phyloP scores from a whole-genome alignment of 768 basidiomycete species.

The Suillus bovinus region DNA sequence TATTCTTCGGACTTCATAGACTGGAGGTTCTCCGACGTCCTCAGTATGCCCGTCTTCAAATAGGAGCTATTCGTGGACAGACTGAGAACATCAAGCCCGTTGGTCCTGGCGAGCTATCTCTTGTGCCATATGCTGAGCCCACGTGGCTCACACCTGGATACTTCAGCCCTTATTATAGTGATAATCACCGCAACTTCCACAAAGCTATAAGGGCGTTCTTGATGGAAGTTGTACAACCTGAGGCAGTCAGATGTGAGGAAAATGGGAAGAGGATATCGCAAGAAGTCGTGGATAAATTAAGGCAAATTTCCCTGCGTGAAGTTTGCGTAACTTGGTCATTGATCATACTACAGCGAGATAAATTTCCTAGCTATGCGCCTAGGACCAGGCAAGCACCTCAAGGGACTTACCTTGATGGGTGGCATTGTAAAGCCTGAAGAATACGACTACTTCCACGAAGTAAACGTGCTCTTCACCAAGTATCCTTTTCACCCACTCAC shows the following conservation, averaged over 20 bases:
- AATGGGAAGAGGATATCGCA: conserved; percentile 86
- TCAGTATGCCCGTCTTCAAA: conserved; percentile 69
- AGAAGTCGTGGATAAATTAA: conserved; percentile 81
- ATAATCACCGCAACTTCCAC: conserved; percentile 74
- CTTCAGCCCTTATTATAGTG: conserved; percentile 76
- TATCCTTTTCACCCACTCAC: conserved; percentile 1
- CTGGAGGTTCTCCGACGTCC: conserved; percentile 77
- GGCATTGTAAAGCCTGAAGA: conserved; percentile 79
- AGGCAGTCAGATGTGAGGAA: conserved; percentile 79
- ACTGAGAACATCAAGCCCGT: conserved; percentile 54
- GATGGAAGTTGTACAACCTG: conserved; percentile 70
- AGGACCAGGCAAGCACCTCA: conserved; percentile 86
- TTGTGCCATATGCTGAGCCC: conserved; percentile 85
- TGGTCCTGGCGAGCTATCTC: conserved; percentile 63
- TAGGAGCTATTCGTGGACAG: conserved; percentile 62
- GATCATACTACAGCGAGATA: conserved; percentile 50
- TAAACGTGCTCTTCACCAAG: conserved; percentile 24
- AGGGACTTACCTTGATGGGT: conserved; percentile 74
- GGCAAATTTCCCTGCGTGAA: conserved; percentile 38
- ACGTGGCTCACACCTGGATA: conserved; percentile 74
- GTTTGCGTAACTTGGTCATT: neutral
- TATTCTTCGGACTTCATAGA: conserved; percentile 85
- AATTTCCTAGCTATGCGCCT: conserved; percentile 89
- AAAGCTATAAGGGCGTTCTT: conserved; percentile 75
- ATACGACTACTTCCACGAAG: conserved; percentile 95